Evolutionary conservation across 139 green algal genomes (phyloP), one percentile per base, ranked within the genome.

Genomic region (Marvania coccoides): DNA sequence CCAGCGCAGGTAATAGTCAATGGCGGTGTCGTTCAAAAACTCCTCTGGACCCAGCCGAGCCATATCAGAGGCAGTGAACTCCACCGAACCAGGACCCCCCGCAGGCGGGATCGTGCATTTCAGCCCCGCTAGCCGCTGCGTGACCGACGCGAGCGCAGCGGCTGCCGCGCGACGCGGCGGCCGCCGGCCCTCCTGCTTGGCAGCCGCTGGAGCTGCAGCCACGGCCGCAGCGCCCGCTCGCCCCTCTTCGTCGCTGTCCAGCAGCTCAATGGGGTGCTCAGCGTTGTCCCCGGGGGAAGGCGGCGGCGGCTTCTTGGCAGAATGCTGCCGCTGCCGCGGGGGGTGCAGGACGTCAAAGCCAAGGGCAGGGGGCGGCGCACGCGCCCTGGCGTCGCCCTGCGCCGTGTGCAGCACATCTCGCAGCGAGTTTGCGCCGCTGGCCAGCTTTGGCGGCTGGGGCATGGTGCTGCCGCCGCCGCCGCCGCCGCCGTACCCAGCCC

Each of bases 21-120:
- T 97, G 69, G 91, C 62, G 10, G 87, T 96, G 78, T 97, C 91
- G 58, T 97, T 97, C 34, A 97, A 73, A 42, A 96, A 97, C 67
- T 95, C 83, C 2, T 72, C 67, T 0, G 42, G 35, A 24, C 86
- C 83, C 63, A 97, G 80, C 13, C 83, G 74, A 2, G 60, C 47
- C 54, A 97, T 56, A 74, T 97, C 91, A 5, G 79, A 46, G 24
- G 70, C 60, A 0, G 33, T 73, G 13, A 95, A 66, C 58, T 83
- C 63, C 67, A 94, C 74, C 9, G 74, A 59, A 12, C 71, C 72
- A 23, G 47, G 47, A n/a, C 74, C 70, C 6, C 82, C 83, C 3
- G 46, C 60, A 12, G 47, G 51, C 0, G 82, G 84, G 42, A 70
- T 89, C 54, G 81, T 19, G 38, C 69, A 73, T 37, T 58, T 53